A percentile compares a stretch with the other conserved stretches of the same genome.
Evolutionary conservation across 495 filamentous ascomycete species (phyloP).

Genomic region (Recurvomyces mirabilis): DNA sequence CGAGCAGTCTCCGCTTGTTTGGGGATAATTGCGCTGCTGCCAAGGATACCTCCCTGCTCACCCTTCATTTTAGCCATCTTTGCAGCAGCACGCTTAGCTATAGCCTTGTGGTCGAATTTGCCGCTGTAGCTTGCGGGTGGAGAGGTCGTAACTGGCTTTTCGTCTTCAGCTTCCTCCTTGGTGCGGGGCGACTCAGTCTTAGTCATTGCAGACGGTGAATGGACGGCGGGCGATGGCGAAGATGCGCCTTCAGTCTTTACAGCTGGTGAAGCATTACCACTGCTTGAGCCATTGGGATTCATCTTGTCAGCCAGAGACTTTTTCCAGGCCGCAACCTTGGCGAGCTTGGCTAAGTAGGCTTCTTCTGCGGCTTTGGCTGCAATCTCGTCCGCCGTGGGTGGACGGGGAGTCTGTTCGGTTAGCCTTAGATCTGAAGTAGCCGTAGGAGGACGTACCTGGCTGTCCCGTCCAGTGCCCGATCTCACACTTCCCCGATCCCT

Average conservation of each 20-base stretch:
- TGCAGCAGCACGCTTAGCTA: slow-evolving; percentile 45
- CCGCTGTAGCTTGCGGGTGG: slow-evolving; percentile 54
- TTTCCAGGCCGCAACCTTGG: slow-evolving; percentile 24
- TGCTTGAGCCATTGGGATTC: not conserved
- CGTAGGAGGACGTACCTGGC: slow-evolving; percentile 11
- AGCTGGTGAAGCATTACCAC: not conserved
- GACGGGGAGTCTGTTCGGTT: slow-evolving; percentile 16
- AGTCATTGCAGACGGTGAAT: not conserved
- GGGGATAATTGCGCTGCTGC: slow-evolving; percentile 16
- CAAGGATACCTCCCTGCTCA: too few species aligned
- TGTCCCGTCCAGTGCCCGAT: slow-evolving; percentile 1
- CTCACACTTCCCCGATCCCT: slow-evolving; percentile 9
- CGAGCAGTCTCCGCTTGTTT: slow-evolving; percentile 12
- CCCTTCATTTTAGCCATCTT: slow-evolving; percentile 14
- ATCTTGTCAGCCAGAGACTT: slow-evolving; percentile 11
- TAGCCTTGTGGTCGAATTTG: slow-evolving; percentile 84
- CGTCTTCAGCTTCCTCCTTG: not conserved
- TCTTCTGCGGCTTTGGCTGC: slow-evolving; percentile 11
- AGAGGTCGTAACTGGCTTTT: slow-evolving; percentile 34
- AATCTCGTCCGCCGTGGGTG: slow-evolving; percentile 8
- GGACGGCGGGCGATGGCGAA: not conserved
- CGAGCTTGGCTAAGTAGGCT: slow-evolving; percentile 14
- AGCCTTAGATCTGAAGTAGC: not conserved
- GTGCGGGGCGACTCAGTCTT: not conserved
- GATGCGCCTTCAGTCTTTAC: not conserved